Percentiles rank a stretch among this genome's conserved stretches.
Evolutionary conservation across 1,139 yeast species (phyloP).

Genomic region (Blastobotrys aristatus): DNA sequence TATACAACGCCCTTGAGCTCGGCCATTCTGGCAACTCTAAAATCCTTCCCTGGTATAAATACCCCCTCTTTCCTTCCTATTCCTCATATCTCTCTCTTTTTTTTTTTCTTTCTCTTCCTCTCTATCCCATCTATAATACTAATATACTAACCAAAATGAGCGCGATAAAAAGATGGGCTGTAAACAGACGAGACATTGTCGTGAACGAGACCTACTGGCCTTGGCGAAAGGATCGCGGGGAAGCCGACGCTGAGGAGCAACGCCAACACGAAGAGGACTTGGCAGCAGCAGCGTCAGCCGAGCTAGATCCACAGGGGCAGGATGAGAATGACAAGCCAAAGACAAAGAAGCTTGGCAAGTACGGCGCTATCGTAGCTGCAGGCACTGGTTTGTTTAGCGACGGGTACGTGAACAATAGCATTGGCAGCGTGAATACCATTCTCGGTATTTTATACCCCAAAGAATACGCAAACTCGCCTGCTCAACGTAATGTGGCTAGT

Average conservation of each 20-base stretch:
- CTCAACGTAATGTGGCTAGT: slow-evolving; percentile 75
- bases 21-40: too few species aligned
- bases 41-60: too few species aligned
- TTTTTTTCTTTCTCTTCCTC: neutral
- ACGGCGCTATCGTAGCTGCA: slow-evolving; percentile 77
- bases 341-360: slow-evolving; percentile 24
- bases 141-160: neutral
- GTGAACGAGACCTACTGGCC: slow-evolving; percentile 8
- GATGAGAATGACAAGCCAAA: neutral
- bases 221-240: neutral
- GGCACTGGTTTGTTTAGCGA: slow-evolving; percentile 92
- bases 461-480: slow-evolving; percentile 55
- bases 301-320: neutral
- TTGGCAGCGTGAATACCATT: slow-evolving; percentile 70
- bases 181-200: slow-evolving; percentile 3
- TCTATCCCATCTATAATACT: neutral
- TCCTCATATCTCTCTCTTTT: neutral
- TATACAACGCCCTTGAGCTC: too few species aligned
- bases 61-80: neutral
- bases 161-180: slow-evolving; percentile 3
- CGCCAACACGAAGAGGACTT: neutral
- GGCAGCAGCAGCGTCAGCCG: neutral
- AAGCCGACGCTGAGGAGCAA: neutral
- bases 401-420: slow-evolving; percentile 83
- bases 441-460: slow-evolving; percentile 58